Evolutionary conservation across 1,139 yeast species (phyloP).

Genomic region (Blastobotrys proliferans): DNA sequence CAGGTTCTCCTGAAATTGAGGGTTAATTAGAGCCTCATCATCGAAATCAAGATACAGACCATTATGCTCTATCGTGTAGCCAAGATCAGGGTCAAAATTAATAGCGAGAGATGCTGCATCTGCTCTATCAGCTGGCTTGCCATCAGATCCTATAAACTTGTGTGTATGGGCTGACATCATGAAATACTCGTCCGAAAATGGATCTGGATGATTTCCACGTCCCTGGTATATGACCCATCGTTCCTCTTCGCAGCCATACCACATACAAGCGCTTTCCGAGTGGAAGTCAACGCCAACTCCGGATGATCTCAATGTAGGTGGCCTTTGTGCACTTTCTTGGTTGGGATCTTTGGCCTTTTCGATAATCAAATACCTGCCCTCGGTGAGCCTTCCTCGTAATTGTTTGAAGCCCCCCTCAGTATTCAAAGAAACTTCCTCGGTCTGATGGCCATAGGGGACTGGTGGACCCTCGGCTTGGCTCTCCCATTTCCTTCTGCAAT

Average conservation of each 20-base stretch:
- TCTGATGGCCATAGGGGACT: constrained; percentile 23
- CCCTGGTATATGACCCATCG: constrained; percentile 20
- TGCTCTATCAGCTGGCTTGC: background rate
- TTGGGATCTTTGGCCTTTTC: constrained; percentile 3
- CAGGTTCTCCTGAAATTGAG: constrained; percentile 8
- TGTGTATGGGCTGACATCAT: constrained; percentile 14
- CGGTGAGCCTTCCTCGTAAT: constrained; percentile 26
- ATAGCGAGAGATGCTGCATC: constrained; percentile 15
- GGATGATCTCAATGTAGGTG: constrained; percentile 4
- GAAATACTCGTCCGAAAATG: constrained; percentile 18
- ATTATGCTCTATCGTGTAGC: constrained; percentile 17
- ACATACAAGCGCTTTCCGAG: constrained; percentile 1
- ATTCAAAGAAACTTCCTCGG: constrained; percentile 17
- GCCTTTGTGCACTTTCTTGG: background rate
- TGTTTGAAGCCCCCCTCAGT: constrained; percentile 26
- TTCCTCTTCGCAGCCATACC: constrained; percentile 12
- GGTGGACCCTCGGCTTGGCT: constrained; percentile 10
- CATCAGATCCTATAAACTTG: constrained; percentile 12
- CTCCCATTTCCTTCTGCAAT: constrained; percentile 11
- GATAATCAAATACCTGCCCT: constrained; percentile 25
- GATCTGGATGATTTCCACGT: constrained; percentile 10
- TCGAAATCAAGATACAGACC: constrained; percentile 11
- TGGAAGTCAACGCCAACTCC: background rate
- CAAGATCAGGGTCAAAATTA: constrained; percentile 14
- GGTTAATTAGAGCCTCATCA: constrained; percentile 1